Evolutionary conservation across 1,284 basidiomycete species (phyloP).

Genomic region (Malassezia psittaci): DNA sequence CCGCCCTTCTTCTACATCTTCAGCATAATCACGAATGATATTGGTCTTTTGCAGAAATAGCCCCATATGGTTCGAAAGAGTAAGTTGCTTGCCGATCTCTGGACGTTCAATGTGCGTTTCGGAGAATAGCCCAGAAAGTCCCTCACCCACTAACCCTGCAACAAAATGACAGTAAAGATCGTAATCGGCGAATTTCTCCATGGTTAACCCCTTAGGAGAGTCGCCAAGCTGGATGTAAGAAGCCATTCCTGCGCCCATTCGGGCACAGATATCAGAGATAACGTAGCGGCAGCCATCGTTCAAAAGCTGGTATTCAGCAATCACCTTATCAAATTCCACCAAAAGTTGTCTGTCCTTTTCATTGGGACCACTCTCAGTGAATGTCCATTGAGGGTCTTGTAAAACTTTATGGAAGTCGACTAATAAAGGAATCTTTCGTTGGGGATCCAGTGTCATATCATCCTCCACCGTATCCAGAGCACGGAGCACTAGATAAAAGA

Average conservation of each 20-base stretch:
- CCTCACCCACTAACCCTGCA: slow-evolving; percentile 93
- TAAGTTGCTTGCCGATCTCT: slow-evolving; percentile 70
- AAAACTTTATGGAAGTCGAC: slow-evolving; percentile 74
- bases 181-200: slow-evolving; percentile 58
- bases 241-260: slow-evolving; percentile 89
- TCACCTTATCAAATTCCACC: slow-evolving; percentile 72
- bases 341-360: slow-evolving; percentile 85
- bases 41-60: slow-evolving; percentile 95
- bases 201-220: slow-evolving; percentile 23
- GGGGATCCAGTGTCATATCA: slow-evolving; percentile 87
- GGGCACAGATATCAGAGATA: slow-evolving; percentile 61
- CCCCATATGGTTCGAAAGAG: slow-evolving; percentile 91
- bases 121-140: slow-evolving; percentile 78
- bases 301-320: slow-evolving; percentile 64
- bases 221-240: slow-evolving; percentile 56
- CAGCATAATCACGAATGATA: slow-evolving; percentile 88
- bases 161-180: slow-evolving; percentile 99
- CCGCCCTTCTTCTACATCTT: slow-evolving; percentile 74
- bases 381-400: slow-evolving; percentile 76
- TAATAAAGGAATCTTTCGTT: slow-evolving; percentile 74
- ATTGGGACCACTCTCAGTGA: slow-evolving; percentile 67
- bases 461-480: slow-evolving; percentile 94
- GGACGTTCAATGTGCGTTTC: slow-evolving; percentile 73
- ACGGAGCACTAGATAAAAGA: slow-evolving; percentile 90
- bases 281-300: slow-evolving; percentile 60